Evolutionary conservation across 2,329 filamentous ascomycete species (phyloP).

Genomic region (Dryadomyces quercivorus): DNA sequence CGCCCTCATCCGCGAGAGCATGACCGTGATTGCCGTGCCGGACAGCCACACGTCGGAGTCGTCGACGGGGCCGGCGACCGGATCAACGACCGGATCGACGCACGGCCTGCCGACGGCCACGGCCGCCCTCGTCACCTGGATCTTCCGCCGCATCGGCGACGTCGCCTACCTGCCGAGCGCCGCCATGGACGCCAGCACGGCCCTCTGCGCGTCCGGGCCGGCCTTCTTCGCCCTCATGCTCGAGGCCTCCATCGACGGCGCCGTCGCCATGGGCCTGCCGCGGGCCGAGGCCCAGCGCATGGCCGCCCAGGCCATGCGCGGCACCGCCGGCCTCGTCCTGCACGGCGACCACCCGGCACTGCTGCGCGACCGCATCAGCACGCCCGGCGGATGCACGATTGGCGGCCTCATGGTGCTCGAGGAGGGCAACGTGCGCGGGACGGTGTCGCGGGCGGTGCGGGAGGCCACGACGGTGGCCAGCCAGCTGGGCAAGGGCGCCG

Average conservation of each 20-base stretch:
- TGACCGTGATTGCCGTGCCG: slow-evolving; percentile 64
- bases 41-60: background rate
- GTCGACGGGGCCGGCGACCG: slow-evolving; percentile 19
- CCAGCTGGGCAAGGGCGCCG: slow-evolving; percentile 45
- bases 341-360: slow-evolving; percentile 62
- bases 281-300: slow-evolving; percentile 61
- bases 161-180: slow-evolving; percentile 54
- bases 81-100: no score
- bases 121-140: slow-evolving; percentile 55
- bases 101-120: slow-evolving; percentile 43
- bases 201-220: slow-evolving; percentile 62
- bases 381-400: slow-evolving; percentile 68
- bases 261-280: slow-evolving; percentile 66
- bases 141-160: slow-evolving; percentile 63
- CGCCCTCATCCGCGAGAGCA: slow-evolving; percentile 63
- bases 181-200: slow-evolving; percentile 62
- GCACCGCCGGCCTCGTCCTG: slow-evolving; percentile 56
- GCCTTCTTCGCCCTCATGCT: slow-evolving; percentile 67
- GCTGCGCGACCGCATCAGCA: slow-evolving; percentile 63
- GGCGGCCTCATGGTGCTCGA: slow-evolving; percentile 62
- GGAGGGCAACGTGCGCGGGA: slow-evolving; percentile 57
- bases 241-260: slow-evolving; percentile 65
- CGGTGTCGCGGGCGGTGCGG: slow-evolving; percentile 54
- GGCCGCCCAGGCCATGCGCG: slow-evolving; percentile 69
- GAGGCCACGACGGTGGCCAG: slow-evolving; percentile 60